Evolutionary conservation across 75 land plant species (phyloP), one percentile per base, ranked within the genome.

Genomic region (Sequoiadendron giganteum): DNA sequence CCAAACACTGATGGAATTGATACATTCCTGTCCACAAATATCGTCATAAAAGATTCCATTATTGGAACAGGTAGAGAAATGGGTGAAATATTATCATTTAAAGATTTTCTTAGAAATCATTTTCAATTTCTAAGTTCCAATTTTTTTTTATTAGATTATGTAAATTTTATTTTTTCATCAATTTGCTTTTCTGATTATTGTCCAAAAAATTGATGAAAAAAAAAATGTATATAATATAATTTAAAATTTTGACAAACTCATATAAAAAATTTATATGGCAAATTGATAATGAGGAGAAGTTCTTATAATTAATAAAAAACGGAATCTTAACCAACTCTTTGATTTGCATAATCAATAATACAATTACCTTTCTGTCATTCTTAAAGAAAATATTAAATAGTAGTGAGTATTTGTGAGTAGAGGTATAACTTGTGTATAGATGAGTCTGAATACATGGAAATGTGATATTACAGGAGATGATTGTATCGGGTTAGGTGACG

Each of bases 1-100:
- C 95, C 95, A 21, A 94, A 94, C 90, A 93, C 95, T 61, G 95
- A 94, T 68, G 95, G 95, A 30, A 94, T 94, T 34, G 88, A 94
- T 85, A 81, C 93, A 28, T 68, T 39, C 15, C 43, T 11, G 21
- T 90, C 95, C 15, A 40, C 72, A 18, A 56, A 85, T 47, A 85
- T 92, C 15, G 7, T 76, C 48, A 89, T 95, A 48, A 42, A 70
- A 32, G 84, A 91, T 83, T 54, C 87, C 13, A 52, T 28, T n/a
- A 92, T 93, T n/a, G 90, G 85, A 87, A 89, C 93, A 84, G 95
- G 95, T 94, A 86, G 0, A 19, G 14, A 8, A 49, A 10, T 10
- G 54, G 54, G 54, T 11, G 1, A 49, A 49, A 1, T 84, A 21
- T 10, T 40, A 75, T 36, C 16, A 1, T 34, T 75, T 73, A 30